Evolutionary conservation across 805 yeast genomes (phyloP), one percentile per base, ranked within the genome.

Genomic region (Ogataea parapolymorpha): DNA sequence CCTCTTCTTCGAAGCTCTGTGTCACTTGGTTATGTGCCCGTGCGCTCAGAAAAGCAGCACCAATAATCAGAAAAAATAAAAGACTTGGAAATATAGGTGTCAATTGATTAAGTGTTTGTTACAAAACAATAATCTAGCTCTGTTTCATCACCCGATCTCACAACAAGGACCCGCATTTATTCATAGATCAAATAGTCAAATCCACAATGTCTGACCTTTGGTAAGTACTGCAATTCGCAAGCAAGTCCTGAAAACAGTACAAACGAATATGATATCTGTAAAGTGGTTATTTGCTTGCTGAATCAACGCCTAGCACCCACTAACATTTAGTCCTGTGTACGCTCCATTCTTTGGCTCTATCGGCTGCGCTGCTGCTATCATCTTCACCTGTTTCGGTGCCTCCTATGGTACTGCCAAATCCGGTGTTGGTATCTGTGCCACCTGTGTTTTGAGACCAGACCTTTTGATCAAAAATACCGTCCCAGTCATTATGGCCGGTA

Each of bases 401-500:
- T 87, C 96, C 43, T 90, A 90, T 70, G 99, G 99, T 75, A 91
- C 98, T 53, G 99, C 99, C 63, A 91, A 91, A 71, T 85, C 96
- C 18, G 99, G 99, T 75, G 96, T 93, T 53, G 99, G 98, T 80
- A 90, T 91, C 65, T 91, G 96, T 74, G 99, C 96, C 65, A 88
- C 96, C 53, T 85, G 95, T 71, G 96, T 90, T 48, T 75, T 91
- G 66, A 87, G 96, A 82, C 99, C 99, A 55, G 99, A 91, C 66
- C 77, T 90, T 66, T 72, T 90, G 63, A 90, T 91, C 58, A 88
- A 82, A 73, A 86, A 86, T 72, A 83, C 90, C 59, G 95, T 91
- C 48, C 99, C 99, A 51, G 97, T 93, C 57, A 81, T 91, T 72
- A 91, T 91, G 97, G 97, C 98, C 52, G 99, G 99, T 91, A 91